These are phyloP conservation scores for Ogataea siamensis DNA, from an alignment of 805 yeast species.

Conservation along the genomic window DNA sequence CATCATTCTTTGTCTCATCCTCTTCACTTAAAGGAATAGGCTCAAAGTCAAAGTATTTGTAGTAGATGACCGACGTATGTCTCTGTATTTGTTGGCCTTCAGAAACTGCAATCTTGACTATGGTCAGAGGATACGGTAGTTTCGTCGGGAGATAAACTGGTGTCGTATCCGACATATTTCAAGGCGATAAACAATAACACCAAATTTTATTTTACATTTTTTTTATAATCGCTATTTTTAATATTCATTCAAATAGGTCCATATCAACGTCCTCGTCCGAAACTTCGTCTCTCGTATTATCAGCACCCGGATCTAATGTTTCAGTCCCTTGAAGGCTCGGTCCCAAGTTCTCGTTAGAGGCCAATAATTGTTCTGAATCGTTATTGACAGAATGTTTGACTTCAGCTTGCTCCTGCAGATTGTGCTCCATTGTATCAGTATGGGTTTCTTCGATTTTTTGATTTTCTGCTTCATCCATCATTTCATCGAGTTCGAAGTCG, in stretches of 20 bases:
- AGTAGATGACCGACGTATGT: slow-evolving; percentile 55
- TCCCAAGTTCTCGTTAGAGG: no score
- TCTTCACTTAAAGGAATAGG: slow-evolving; percentile 51
- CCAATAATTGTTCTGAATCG: no score
- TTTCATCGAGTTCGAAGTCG: slow-evolving; percentile 33
- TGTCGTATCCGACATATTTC: slow-evolving; percentile 38
- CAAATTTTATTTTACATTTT: slow-evolving; percentile 1
- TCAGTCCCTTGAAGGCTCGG: no score
- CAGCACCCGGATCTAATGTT: no score
- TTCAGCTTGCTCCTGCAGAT: neutral
- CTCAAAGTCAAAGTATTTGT: slow-evolving; percentile 66
- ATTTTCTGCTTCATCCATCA: slow-evolving; percentile 17
- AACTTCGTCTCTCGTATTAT: neutral
- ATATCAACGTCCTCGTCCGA: slow-evolving; percentile 10
- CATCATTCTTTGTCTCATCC: slow-evolving; percentile 30
- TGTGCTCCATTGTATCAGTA: no score
- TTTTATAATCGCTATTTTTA: slow-evolving; percentile 6
- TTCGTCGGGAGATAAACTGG: slow-evolving; percentile 56
- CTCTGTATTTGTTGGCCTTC: slow-evolving; percentile 47
- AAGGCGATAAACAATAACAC: slow-evolving; percentile 6
- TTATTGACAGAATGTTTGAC: no score
- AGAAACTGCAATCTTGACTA: slow-evolving; percentile 46
- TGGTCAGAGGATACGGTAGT: slow-evolving; percentile 66
- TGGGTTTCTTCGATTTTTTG: no score
- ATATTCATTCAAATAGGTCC: slow-evolving; percentile 9